Evolutionary conservation across 352 stramenopile genomes (phyloP).

Genomic region (Stramenopiles sp.): DNA sequence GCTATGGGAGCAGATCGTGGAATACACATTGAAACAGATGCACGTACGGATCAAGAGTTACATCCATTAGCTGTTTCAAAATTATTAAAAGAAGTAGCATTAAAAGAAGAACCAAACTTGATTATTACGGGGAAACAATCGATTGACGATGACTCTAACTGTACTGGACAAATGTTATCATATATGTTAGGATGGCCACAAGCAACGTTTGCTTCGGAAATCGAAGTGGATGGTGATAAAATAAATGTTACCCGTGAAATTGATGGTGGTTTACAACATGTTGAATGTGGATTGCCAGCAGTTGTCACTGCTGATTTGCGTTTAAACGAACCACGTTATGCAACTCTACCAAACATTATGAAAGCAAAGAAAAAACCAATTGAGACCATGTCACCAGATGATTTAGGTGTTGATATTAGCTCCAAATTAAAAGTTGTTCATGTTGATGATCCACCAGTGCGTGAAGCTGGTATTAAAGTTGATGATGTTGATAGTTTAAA

Average conservation of each 20-base stretch:
- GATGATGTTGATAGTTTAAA: conserved; percentile 72
- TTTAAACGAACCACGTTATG: conserved; percentile 95
- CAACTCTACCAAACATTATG: conserved; percentile 98
- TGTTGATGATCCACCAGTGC: conserved; percentile 70
- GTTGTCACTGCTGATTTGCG: conserved; percentile 93
- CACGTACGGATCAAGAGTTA: conserved; percentile 88
- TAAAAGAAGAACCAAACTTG: conserved; percentile 70
- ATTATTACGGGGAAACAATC: conserved; percentile 92
- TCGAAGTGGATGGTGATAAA: conserved; percentile 40
- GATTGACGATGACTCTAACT: conserved; percentile 53
- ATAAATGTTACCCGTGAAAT: conserved; percentile 71
- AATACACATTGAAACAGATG: conserved; percentile 88
- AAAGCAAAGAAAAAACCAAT: conserved; percentile 87
- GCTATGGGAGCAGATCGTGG: conserved; percentile 78
- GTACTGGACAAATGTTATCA: conserved; percentile 79
- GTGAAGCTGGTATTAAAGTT: conserved; percentile 84
- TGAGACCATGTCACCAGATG: conserved; percentile 41
- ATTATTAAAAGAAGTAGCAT: conserved; percentile 76
- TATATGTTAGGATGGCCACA: conserved; percentile 88
- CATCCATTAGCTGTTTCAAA: conserved; percentile 90
- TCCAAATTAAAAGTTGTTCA: conserved; percentile 44
- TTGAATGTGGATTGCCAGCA: conserved; percentile 64
- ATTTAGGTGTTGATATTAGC: conserved; percentile 38
- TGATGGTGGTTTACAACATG: conserved; percentile 65
- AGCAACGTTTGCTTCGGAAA: conserved; percentile 85